Conservation (phyloP, 352 stramenopile species). For the Saprolegnia parasitica region DNA sequence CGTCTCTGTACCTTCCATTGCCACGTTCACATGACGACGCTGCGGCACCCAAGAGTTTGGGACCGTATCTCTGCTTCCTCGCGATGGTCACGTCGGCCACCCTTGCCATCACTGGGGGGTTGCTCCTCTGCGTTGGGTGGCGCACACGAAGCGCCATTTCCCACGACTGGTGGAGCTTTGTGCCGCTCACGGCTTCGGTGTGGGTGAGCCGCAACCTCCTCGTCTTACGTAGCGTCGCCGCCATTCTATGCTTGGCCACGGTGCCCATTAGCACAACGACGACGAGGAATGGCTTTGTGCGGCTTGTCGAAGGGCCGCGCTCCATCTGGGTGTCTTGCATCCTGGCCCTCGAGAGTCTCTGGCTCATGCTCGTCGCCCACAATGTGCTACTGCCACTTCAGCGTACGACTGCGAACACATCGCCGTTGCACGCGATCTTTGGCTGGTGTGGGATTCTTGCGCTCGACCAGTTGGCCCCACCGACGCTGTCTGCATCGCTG, state of each 20-base stretch:
- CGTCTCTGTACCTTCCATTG: not conserved
- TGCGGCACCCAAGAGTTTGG: not conserved
- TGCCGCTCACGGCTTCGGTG: not conserved
- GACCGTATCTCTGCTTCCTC: not conserved
- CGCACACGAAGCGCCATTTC: not conserved
- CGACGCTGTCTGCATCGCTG: not conserved
- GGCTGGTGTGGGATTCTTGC: not conserved
- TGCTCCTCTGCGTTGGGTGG: not conserved
- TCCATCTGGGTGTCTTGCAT: not conserved
- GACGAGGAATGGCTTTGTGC: not conserved
- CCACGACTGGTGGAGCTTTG: not conserved
- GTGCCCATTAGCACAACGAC: not conserved
- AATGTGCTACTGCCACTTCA: not conserved
- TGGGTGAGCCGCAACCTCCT: not conserved
- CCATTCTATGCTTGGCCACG: not conserved
- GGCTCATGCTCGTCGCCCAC: not conserved
- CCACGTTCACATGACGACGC: not conserved
- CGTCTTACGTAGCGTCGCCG: not conserved
- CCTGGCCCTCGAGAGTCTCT: not conserved
- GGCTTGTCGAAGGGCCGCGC: not conserved
- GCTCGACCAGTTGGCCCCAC: not conserved
- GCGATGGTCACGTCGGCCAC: not conserved
- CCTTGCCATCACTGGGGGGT: not conserved
- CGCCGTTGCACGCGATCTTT: not conserved
- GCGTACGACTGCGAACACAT: not conserved